These are phyloP conservation scores for Eutypella sp. DNA, from an alignment of 2,329 filamentous ascomycete species.

Conservation along the genomic window DNA sequence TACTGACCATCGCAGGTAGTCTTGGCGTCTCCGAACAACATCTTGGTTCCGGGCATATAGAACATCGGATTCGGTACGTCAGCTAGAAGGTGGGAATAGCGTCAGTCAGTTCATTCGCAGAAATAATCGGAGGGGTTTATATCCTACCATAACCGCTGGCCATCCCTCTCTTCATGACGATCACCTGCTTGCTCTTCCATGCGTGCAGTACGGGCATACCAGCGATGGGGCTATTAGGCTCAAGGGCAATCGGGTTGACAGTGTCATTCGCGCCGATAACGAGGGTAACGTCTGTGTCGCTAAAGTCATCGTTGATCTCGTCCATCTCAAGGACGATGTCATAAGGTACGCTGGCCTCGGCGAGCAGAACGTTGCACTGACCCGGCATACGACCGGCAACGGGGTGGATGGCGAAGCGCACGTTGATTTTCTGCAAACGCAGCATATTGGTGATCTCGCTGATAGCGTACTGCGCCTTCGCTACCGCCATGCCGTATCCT, in stretches of 20 bases:
- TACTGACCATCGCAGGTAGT: conserved; percentile 69
- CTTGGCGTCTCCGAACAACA: conserved; percentile 90
- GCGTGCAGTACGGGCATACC: conserved; percentile 91
- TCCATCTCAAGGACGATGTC: conserved; percentile 95
- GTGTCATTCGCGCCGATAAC: conserved; percentile 93
- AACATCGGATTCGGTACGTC: conserved; percentile 94
- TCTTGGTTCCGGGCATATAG: conserved; percentile 82
- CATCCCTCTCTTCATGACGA: conserved; percentile 92
- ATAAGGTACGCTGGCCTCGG: conserved; percentile 83
- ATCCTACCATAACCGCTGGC: conserved; percentile 75
- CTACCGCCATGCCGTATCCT: conserved; percentile 91
- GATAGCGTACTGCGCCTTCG: conserved; percentile 88
- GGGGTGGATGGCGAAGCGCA: conserved; percentile 85
- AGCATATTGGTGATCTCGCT: conserved; percentile 73
- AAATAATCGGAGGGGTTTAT: not conserved
- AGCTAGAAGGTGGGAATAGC: conserved; percentile 39
- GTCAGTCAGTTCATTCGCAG: not conserved
- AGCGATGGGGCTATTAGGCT: conserved; percentile 77
- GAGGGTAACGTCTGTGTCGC: conserved; percentile 77
- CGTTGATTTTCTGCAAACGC: conserved; percentile 70
- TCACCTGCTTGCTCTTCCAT: conserved; percentile 90
- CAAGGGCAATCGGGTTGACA: conserved; percentile 83
- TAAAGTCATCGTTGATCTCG: conserved; percentile 90
- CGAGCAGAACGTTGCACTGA: conserved; percentile 86
- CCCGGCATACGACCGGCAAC: conserved; percentile 90